Conservation (phyloP, 768 basidiomycete species). For the Leucosporidium creatinivorum region DNA sequence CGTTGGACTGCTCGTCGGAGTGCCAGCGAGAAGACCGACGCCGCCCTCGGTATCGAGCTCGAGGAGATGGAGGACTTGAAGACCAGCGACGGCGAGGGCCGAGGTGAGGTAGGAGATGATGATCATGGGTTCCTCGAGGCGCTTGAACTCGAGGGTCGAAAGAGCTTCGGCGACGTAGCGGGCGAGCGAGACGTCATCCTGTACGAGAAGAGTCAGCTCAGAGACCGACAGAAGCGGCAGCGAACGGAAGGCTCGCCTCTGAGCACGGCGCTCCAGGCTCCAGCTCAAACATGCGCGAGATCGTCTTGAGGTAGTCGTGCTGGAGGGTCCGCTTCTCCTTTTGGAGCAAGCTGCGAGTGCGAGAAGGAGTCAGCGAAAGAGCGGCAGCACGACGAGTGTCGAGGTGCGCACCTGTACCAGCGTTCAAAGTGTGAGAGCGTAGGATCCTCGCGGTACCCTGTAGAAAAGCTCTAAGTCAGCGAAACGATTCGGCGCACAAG, state of each 20-base stretch:
- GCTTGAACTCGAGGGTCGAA: slow-evolving; percentile 85
- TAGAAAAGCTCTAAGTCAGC: neutral
- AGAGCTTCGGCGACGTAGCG: slow-evolving; percentile 96
- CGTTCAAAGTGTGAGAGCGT: slow-evolving; percentile 68
- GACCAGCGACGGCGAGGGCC: slow-evolving; percentile 68
- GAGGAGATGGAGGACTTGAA: slow-evolving; percentile 68
- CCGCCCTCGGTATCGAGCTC: slow-evolving; percentile 44
- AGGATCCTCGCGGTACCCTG: slow-evolving; percentile 62
- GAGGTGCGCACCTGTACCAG: slow-evolving; percentile 56
- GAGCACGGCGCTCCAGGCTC: slow-evolving; percentile 55
- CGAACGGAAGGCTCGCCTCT: slow-evolving; percentile 47
- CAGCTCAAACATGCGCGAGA: slow-evolving; percentile 71
- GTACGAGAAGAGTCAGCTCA: neutral
- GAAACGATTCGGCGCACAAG: neutral
- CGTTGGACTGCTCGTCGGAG: neutral
- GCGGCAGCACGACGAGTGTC: accelerated
- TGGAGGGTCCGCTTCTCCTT: slow-evolving; percentile 80
- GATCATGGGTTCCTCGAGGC: slow-evolving; percentile 81
- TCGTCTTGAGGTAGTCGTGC: slow-evolving; percentile 76
- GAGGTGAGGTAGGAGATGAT: slow-evolving; percentile 72
- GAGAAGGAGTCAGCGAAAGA: too few species aligned
- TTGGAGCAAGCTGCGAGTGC: slow-evolving; percentile 51
- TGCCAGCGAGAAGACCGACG: slow-evolving; percentile 13
- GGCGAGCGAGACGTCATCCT: slow-evolving; percentile 77
- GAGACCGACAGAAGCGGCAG: neutral